Conservation (phyloP, 164 flowering plant genomes). For the Vitis rupestris region DNA sequence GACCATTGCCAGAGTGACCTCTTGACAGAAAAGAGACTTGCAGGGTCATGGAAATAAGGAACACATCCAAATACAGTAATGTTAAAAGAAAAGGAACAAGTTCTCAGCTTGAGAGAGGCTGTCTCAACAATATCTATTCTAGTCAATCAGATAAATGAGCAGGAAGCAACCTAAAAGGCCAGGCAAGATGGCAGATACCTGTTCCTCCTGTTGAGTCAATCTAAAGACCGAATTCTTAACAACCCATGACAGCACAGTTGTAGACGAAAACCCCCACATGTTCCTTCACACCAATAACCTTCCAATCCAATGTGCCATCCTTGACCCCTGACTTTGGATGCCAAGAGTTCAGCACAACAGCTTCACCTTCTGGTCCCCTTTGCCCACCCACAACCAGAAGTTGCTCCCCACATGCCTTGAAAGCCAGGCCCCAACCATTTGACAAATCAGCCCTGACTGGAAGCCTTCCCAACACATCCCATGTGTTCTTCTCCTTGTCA, state of each 20-base stretch:
- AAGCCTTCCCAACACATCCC: constrained; percentile 59
- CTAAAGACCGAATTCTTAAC: constrained; percentile 36
- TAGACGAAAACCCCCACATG: constrained; percentile 62
- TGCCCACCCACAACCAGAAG: constrained; percentile 71
- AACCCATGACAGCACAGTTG: constrained; percentile 77
- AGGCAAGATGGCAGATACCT: constrained; percentile 14
- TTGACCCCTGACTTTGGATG: constrained; percentile 45
- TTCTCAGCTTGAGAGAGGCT: constrained; percentile 10
- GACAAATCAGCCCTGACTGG: constrained; percentile 60
- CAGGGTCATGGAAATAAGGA: constrained; percentile 5
- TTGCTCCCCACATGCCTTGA: constrained; percentile 57
- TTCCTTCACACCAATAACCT: constrained; percentile 52
- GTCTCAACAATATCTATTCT: constrained; percentile 12
- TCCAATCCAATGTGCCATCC: constrained; percentile 49
- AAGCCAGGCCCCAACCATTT: constrained; percentile 81
- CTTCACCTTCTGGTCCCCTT: constrained; percentile 59
- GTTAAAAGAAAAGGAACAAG: constrained; percentile 10
- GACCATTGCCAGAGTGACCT: not conserved
- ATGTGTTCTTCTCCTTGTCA: constrained; percentile 51
- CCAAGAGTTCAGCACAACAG: constrained; percentile 59
- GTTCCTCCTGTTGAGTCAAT: constrained; percentile 14
- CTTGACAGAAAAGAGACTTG: constrained; percentile 12
- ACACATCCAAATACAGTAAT: constrained; percentile 9
- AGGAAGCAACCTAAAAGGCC: constrained; percentile 12
- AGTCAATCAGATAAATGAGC: constrained; percentile 24